Percentiles rank a stretch among this genome's conserved stretches.
These are phyloP conservation scores for Aspergillus avenaceus DNA, from an alignment of 495 filamentous ascomycete genomes.

Conservation along the genomic window DNA sequence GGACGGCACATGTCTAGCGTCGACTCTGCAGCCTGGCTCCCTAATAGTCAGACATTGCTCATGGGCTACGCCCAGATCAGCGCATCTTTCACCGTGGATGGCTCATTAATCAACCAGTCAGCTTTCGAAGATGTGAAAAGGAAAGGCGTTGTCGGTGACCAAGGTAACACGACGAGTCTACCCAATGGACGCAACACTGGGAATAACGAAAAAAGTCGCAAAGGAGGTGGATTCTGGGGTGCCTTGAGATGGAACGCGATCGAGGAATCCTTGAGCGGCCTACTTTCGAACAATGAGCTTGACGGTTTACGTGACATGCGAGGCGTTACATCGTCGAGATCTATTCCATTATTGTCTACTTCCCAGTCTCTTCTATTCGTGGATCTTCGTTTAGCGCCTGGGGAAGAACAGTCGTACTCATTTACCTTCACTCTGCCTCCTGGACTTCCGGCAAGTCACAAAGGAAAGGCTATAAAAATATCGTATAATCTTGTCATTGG, in stretches of 20 bases:
- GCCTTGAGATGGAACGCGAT: constrained; percentile 86
- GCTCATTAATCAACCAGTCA: constrained; percentile 81
- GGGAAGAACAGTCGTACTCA: constrained; percentile 81
- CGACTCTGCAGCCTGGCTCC: constrained; percentile 36
- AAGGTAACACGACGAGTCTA: constrained; percentile 71
- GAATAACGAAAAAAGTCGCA: constrained; percentile 59
- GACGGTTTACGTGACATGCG: constrained; percentile 95
- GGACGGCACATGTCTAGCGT: constrained; percentile 59
- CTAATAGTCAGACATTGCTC: constrained; percentile 73
- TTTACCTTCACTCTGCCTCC: constrained; percentile 83
- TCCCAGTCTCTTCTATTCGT: constrained; percentile 98
- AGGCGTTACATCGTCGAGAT: constrained; percentile 70
- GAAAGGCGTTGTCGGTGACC: constrained; percentile 84
- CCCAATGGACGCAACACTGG: constrained; percentile 23
- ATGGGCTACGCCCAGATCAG: constrained; percentile 98
- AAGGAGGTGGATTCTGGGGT: constrained; percentile 74
- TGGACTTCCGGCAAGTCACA: constrained; percentile 84
- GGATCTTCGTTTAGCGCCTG: constrained; percentile 79
- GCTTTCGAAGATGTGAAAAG: constrained; percentile 95
- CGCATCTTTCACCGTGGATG: constrained; percentile 87
- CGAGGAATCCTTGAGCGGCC: constrained; percentile 80
- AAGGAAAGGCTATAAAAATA: constrained; percentile 91
- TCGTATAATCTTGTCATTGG: constrained; percentile 88
- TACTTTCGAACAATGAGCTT: constrained; percentile 79
- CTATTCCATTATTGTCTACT: constrained; percentile 84